A percentile compares a stretch with the other conserved stretches of the same genome.
Conservation (phyloP, 345 rosid genomes). For the Eucalyptus decipiens region DNA sequence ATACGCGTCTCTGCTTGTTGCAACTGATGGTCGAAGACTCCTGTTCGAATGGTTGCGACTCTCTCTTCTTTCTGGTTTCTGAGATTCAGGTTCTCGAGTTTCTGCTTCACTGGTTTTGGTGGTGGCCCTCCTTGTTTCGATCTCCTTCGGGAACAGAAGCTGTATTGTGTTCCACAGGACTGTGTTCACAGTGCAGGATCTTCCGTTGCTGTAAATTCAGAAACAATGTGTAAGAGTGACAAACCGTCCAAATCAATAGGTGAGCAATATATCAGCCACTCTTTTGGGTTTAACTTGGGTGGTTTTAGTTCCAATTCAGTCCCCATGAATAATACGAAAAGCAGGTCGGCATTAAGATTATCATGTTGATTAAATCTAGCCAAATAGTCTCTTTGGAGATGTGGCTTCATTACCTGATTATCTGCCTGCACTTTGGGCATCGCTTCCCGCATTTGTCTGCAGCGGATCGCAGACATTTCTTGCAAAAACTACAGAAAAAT, state of each 20-base stretch:
- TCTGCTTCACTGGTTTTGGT: slow-evolving; percentile 1
- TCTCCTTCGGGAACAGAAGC: slow-evolving; percentile 82
- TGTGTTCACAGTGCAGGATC: slow-evolving; percentile 80
- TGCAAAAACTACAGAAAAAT: slow-evolving; percentile 57
- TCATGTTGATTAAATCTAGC: neutral
- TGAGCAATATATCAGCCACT: neutral
- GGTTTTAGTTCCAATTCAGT: neutral
- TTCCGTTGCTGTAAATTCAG: slow-evolving; percentile 49
- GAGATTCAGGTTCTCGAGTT: slow-evolving; percentile 1
- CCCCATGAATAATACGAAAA: neutral
- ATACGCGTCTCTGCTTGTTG: slow-evolving; percentile 6
- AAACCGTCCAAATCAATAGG: neutral
- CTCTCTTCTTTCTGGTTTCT: slow-evolving; percentile 1
- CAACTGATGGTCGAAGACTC: neutral
- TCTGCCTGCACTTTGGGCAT: slow-evolving; percentile 90
- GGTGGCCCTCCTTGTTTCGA: slow-evolving; percentile 73
- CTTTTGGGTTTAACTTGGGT: neutral
- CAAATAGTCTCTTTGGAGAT: neutral
- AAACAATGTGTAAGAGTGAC: neutral
- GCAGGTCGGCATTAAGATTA: neutral
- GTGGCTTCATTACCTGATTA: slow-evolving; percentile 37
- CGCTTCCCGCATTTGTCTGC: slow-evolving; percentile 89
- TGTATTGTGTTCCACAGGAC: slow-evolving; percentile 98
- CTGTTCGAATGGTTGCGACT: neutral
- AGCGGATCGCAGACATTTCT: slow-evolving; percentile 71